phyloP scores from a whole-genome alignment of 73 alveolate species.

The Halteria grandinella region DNA sequence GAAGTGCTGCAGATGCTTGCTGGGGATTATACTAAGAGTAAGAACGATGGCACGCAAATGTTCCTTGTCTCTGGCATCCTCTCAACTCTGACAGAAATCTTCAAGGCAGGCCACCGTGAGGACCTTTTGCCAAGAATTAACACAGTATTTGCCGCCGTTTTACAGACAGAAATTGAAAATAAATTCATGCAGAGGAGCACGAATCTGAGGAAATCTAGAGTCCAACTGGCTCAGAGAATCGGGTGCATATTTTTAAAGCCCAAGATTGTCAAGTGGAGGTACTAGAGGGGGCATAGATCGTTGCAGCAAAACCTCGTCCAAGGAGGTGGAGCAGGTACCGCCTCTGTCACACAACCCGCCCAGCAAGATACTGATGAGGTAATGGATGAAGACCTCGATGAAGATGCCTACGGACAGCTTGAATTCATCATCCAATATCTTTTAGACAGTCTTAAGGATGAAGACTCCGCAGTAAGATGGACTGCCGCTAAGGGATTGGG shows the following conservation, averaged over 20 bases:
- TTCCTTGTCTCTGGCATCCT: conserved; percentile 68
- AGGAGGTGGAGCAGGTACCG: too few species aligned
- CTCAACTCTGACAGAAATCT: conserved; percentile 66
- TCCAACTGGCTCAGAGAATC: conserved; percentile 82
- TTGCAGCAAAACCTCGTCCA: conserved; percentile 51
- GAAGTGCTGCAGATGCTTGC: conserved; percentile 68
- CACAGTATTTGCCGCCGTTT: conserved; percentile 39
- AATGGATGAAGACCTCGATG: conserved; percentile 73
- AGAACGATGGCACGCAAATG: conserved; percentile 59
- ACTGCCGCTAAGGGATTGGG: conserved; percentile 98
- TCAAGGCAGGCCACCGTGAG: conserved; percentile 72
- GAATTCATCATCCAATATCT: conserved; percentile 84
- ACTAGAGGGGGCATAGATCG: conserved; percentile 77
- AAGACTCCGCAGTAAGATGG: conserved; percentile 95
- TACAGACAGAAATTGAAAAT: conserved; percentile 41
- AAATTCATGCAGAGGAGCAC: conserved; percentile 68
- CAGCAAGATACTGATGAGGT: conserved; percentile 60
- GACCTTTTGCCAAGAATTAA: conserved; percentile 43
- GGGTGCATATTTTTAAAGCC: conserved; percentile 93
- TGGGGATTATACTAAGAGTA: conserved; percentile 25
- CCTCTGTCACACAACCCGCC: conserved; percentile 20
- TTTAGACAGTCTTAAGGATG: conserved; percentile 84
- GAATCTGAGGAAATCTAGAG: conserved; percentile 67
- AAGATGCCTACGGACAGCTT: conserved; percentile 76
- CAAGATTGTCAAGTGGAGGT: conserved; percentile 88